Percentiles rank a stretch among this genome's conserved stretches.
Evolutionary conservation across 2,329 filamentous ascomycete species (phyloP).

Genomic region (Penicillium sp.): DNA sequence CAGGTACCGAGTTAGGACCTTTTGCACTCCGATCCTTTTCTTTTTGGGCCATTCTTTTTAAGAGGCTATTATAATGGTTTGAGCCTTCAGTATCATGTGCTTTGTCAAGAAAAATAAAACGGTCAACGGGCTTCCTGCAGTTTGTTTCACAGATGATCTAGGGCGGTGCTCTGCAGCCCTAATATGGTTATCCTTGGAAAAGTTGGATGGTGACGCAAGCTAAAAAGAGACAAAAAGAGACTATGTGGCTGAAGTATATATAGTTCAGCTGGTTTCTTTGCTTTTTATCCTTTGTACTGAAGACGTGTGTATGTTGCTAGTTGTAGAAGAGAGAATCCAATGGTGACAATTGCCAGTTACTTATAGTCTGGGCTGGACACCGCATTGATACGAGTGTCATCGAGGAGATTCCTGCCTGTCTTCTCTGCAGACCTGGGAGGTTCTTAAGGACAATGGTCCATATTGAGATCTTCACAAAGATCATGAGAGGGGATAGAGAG

Average conservation of each 20-base stretch:
- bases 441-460: slow-evolving; percentile 3
- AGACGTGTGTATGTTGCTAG: background rate
- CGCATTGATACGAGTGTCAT: background rate
- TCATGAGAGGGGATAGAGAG: background rate
- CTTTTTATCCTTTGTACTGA: background rate
- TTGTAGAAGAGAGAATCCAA: background rate
- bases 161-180: slow-evolving; percentile 6
- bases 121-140: slow-evolving; percentile 11
- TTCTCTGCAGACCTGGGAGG: slow-evolving; percentile 10
- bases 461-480: background rate
- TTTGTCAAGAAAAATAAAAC: background rate
- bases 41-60: background rate
- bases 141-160: slow-evolving; percentile 11
- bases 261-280: background rate
- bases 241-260: background rate
- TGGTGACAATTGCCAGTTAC: background rate
- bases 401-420: background rate
- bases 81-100: slow-evolving; percentile 4
- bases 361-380: background rate
- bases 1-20: slow-evolving; percentile 20
- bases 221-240: background rate
- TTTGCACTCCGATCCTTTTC: background rate
- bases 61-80: background rate
- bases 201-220: slow-evolving; percentile 3
- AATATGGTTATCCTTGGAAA: slow-evolving; percentile 7